Percentiles rank a stretch among this genome's conserved stretches.
These are phyloP conservation scores for Grosmannia huntii DNA, from an alignment of 2,329 filamentous ascomycete genomes.

Conservation along the genomic window DNA sequence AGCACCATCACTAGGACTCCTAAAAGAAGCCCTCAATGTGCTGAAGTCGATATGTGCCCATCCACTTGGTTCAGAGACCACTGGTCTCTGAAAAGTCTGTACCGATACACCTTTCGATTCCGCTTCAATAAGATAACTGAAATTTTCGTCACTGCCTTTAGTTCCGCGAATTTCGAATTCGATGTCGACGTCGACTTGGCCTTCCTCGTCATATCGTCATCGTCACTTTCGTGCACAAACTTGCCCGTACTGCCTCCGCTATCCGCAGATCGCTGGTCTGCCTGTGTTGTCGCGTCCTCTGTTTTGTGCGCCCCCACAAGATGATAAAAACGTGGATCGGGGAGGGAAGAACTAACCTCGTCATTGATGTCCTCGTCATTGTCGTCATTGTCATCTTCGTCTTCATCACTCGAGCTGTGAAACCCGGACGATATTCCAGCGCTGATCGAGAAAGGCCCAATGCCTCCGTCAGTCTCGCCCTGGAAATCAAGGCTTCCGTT, in stretches of 20 bases:
- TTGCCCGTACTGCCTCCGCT: not conserved
- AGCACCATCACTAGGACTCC: not conserved
- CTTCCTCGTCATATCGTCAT: slow-evolving; percentile 76
- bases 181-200: slow-evolving; percentile 59
- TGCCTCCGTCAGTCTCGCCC: slow-evolving; percentile 46
- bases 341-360: slow-evolving; percentile 41
- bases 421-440: slow-evolving; percentile 73
- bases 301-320: not conserved
- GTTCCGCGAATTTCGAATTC: slow-evolving; percentile 47
- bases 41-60: not conserved
- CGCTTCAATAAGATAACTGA: not conserved
- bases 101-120: not conserved
- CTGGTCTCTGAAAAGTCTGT: not conserved
- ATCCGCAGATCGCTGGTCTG: not conserved
- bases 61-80: not conserved
- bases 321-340: no score
- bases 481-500: slow-evolving; percentile 51
- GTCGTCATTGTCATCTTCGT: slow-evolving; percentile 87
- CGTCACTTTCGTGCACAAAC: slow-evolving; percentile 51
- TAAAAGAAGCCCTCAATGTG: not conserved
- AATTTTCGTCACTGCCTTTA: not conserved
- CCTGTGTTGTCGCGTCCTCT: no score
- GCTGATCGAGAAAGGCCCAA: slow-evolving; percentile 57
- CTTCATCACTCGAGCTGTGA: slow-evolving; percentile 88
- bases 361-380: slow-evolving; percentile 62